These are phyloP conservation scores for Lactarius deliciosus DNA, from an alignment of 768 basidiomycete species.

Conservation along the genomic window DNA sequence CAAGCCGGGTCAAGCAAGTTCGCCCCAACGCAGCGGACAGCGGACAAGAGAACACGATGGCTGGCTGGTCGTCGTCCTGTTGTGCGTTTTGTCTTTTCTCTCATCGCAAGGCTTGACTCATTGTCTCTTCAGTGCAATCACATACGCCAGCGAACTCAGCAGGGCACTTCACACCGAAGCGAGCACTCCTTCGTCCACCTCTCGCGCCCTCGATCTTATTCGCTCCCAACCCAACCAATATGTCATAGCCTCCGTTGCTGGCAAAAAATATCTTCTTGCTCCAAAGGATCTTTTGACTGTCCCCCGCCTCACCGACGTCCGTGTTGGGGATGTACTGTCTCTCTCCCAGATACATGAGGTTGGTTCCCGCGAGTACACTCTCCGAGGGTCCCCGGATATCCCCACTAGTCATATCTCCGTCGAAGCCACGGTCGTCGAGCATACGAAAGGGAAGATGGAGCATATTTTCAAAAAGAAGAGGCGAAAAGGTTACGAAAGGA, in stretches of 20 bases:
- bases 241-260: conserved; percentile 83
- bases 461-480: conserved; percentile 94
- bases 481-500: conserved; percentile 97
- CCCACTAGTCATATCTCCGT: conserved; percentile 67
- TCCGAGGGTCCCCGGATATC: conserved; percentile 75
- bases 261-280: conserved; percentile 85
- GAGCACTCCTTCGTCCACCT: conserved; percentile 33
- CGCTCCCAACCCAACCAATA: conserved; percentile 92
- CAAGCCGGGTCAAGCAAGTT: conserved; percentile 9
- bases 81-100: conserved; percentile 15
- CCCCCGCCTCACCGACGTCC: conserved; percentile 81
- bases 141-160: conserved; percentile 29
- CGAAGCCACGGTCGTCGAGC: conserved; percentile 91
- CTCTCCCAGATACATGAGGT: conserved; percentile 91
- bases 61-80: conserved; percentile 20
- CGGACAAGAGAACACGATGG: conserved; percentile 9
- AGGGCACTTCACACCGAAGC: conserved; percentile 39
- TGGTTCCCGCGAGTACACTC: conserved; percentile 91
- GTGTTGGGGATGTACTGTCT: conserved; percentile 79
- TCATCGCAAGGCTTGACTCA: neutral
- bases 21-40: neutral
- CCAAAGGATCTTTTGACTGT: conserved; percentile 92
- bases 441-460: conserved; percentile 94
- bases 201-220: conserved; percentile 73
- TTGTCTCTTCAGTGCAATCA: conserved; percentile 7